A percentile compares a stretch with the other conserved stretches of the same genome.
Evolutionary conservation across 2,329 filamentous ascomycete species (phyloP).

Genomic region (Septoria petroselini): DNA sequence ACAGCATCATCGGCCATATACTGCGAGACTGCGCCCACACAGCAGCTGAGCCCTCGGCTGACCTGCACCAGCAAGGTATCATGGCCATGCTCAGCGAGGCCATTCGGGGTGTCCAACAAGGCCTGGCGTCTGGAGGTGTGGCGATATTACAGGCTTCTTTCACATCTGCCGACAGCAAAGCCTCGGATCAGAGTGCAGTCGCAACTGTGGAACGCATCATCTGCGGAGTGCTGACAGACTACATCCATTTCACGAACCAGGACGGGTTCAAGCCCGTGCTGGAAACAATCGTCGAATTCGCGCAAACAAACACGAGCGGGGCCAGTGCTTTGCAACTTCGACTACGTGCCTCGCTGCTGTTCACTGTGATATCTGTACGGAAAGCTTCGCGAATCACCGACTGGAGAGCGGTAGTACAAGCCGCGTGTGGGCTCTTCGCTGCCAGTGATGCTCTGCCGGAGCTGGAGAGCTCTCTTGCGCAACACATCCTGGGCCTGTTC

Average conservation of each 20-base stretch:
- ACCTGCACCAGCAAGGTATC: conserved; percentile 76
- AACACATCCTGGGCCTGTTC: conserved; percentile 46
- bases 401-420: conserved; percentile 65
- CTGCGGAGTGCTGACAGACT: conserved; percentile 72
- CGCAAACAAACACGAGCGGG: conserved; percentile 38
- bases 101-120: conserved; percentile 59
- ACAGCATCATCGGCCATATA: conserved; percentile 67
- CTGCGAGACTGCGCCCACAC: conserved; percentile 60
- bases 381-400: conserved; percentile 70
- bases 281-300: conserved; percentile 57
- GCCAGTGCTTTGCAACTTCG: conserved; percentile 43
- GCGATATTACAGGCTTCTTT: conserved; percentile 54
- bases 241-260: conserved; percentile 75
- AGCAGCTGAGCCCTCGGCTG: conserved; percentile 48
- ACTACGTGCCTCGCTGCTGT: conserved; percentile 55
- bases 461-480: conserved; percentile 29
- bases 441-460: conserved; percentile 16
- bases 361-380: conserved; percentile 71
- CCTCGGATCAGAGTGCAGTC: conserved; percentile 23
- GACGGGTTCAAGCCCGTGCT: conserved; percentile 70
- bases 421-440: conserved; percentile 35
- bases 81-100: conserved; percentile 92
- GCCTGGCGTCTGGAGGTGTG: conserved; percentile 56
- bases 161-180: conserved; percentile 13
- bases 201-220: conserved; percentile 54